Evolutionary conservation across 257 asterid genomes (phyloP), one percentile per base, ranked within the genome.

Genomic region (Solanum clarkiae): DNA sequence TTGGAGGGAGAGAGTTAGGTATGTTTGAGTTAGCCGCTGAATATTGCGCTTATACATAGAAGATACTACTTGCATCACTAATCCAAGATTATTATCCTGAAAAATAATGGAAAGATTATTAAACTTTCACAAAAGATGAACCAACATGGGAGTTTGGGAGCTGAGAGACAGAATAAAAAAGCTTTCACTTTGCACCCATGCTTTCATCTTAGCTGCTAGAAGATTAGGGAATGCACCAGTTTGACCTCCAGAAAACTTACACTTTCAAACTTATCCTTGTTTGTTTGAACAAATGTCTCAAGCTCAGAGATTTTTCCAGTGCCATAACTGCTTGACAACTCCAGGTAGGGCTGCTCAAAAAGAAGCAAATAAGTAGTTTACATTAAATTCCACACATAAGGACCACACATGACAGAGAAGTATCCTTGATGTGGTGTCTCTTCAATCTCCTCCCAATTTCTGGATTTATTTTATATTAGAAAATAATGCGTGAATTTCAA

Each of bases 21-120:
- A 95, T 8, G 98, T 97, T 91, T 97, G 99, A 47, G 99, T 97
- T 90, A 97, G 91, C 89, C 98, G 93, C 93, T 95, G 98, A 88
- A 97, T 97, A 86, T 97, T 97, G 89, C 92, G 97, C 87, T 97
- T 97, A 91, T 95, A 95, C 97, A 97, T 90, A 47, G 98, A 97
- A 66, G 97, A 88, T 66, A 95, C 95, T 20, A 95, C 99, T 91
- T 97, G 99, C 90, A 93, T 94, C 86, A 94, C 98, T 91, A 96
- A 88, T 86, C 99, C 99, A 89, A 94, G 93, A 89, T 97, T 97
- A 69, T 95, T 97, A 88, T 95, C 99, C 99, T 97, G 90, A 59
- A 87, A 90, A 84, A 5, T 36, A 80, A 14, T 49, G 81, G 10
- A 24, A 83, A 36, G 24, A 55, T 14, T 77, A 14, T 63, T 68